Percentiles rank a stretch among this genome's conserved stretches.
These are phyloP conservation scores for Neocucurbitaria cava DNA, from an alignment of 2,329 filamentous ascomycete species.

Conservation along the genomic window DNA sequence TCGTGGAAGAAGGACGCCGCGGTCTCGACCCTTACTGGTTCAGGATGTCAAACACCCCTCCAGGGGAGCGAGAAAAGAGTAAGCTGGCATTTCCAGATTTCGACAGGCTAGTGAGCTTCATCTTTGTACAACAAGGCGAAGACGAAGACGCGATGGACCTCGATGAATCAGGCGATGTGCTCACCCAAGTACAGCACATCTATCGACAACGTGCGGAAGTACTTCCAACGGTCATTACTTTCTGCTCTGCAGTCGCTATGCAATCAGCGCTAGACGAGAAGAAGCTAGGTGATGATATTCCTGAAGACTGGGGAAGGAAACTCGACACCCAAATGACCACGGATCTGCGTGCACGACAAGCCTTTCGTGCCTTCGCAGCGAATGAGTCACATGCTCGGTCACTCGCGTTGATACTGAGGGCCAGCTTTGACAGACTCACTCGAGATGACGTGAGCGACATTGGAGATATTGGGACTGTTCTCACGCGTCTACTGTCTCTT, in stretches of 20 bases:
- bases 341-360: slow-evolving; percentile 68
- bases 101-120: slow-evolving; percentile 52
- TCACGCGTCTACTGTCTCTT: slow-evolving; percentile 63
- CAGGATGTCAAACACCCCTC: slow-evolving; percentile 61
- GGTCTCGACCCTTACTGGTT: slow-evolving; percentile 84
- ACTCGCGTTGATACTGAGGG: slow-evolving; percentile 52
- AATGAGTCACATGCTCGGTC: slow-evolving; percentile 42
- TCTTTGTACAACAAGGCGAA: slow-evolving; percentile 50
- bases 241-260: slow-evolving; percentile 68
- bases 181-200: slow-evolving; percentile 40
- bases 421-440: slow-evolving; percentile 55
- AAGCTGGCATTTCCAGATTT: slow-evolving; percentile 52
- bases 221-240: slow-evolving; percentile 73
- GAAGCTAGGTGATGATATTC: slow-evolving; percentile 60
- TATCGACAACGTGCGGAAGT: slow-evolving; percentile 54
- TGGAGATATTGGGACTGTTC: slow-evolving; percentile 55
- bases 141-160: slow-evolving; percentile 46
- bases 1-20: slow-evolving; percentile 87
- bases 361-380: slow-evolving; percentile 61
- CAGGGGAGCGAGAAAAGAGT: slow-evolving; percentile 29
- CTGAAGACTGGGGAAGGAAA: slow-evolving; percentile 84
- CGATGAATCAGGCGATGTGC: slow-evolving; percentile 32
- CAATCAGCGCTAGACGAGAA: slow-evolving; percentile 61
- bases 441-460: slow-evolving; percentile 50
- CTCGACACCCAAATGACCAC: slow-evolving; percentile 76